phyloP scores from a whole-genome alignment of 257 asterid species.

The Forsythia viridissima region DNA sequence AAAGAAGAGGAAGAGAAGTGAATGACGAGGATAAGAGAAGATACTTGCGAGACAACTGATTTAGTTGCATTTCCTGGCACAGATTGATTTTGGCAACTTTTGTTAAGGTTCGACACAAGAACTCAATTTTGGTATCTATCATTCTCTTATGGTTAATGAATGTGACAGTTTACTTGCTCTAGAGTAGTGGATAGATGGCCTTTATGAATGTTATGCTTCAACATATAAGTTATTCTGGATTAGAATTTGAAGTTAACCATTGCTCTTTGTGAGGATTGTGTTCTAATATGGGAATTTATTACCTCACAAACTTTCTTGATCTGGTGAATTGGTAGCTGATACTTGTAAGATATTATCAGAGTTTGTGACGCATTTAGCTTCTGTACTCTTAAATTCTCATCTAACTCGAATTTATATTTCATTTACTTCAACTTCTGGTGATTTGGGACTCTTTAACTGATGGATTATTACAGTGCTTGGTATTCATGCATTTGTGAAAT shows the following conservation, averaged over 20 bases:
- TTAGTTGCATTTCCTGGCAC: background rate
- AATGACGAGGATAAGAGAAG: background rate
- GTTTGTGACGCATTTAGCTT: too few species aligned
- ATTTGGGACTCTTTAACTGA: too few species aligned
- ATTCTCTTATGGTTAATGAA: background rate
- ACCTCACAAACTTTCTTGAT: background rate
- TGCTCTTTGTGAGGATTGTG: background rate
- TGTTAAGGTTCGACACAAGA: background rate
- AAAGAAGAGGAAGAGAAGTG: too few species aligned
- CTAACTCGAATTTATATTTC: too few species aligned
- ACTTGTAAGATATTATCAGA: background rate
- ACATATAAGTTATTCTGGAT: background rate
- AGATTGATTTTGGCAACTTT: background rate
- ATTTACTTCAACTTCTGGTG: too few species aligned
- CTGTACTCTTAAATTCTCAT: too few species aligned
- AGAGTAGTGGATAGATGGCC: background rate
- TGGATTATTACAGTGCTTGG: too few species aligned
- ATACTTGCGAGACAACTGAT: background rate
- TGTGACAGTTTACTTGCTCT: slow-evolving; percentile 10
- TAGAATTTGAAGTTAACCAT: background rate
- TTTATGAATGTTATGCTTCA: background rate
- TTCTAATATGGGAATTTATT: background rate
- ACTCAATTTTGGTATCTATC: slow-evolving; percentile 13
- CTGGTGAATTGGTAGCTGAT: background rate
- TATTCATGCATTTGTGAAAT: too few species aligned